phyloP scores from a whole-genome alignment of 768 basidiomycete genomes.

The Pisolithus sp. region DNA sequence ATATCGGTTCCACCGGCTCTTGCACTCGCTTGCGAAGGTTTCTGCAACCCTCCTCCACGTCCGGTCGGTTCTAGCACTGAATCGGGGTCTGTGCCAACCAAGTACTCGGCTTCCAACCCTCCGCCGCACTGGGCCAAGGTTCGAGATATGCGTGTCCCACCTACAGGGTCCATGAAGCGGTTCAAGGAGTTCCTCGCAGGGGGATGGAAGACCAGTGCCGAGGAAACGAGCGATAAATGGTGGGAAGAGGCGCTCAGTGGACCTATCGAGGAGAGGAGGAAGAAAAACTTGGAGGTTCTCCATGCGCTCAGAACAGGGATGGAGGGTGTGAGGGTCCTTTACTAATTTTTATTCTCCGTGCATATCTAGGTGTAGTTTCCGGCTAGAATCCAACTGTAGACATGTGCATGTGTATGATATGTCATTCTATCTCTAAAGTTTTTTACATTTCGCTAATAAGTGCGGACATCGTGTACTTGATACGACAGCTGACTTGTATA shows the following conservation, averaged over 20 bases:
- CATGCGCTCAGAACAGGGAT: constrained; percentile 17
- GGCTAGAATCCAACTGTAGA: no score
- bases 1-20: constrained; percentile 69
- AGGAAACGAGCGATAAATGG: constrained; percentile 43
- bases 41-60: constrained; percentile 25
- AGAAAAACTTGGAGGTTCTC: constrained; percentile 18
- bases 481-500: no score
- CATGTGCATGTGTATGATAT: no score
- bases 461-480: no score
- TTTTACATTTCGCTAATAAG: no score
- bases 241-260: constrained; percentile 59
- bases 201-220: constrained; percentile 43
- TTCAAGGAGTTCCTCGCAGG: constrained; percentile 43
- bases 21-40: constrained; percentile 55
- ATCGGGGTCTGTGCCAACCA: constrained; percentile 9
- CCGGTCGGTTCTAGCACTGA: background rate
- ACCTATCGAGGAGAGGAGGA: constrained; percentile 35
- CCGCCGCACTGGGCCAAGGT: constrained; percentile 23
- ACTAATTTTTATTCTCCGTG: background rate
- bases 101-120: constrained; percentile 28
- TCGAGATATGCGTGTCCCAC: constrained; percentile 17
- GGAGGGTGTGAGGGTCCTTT: constrained; percentile 14
- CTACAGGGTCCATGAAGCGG: constrained; percentile 13
- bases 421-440: no score
- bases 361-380: no score